phyloP scores from a whole-genome alignment of 176 grass and related monocot genomes.

The Raddia distichophylla region DNA sequence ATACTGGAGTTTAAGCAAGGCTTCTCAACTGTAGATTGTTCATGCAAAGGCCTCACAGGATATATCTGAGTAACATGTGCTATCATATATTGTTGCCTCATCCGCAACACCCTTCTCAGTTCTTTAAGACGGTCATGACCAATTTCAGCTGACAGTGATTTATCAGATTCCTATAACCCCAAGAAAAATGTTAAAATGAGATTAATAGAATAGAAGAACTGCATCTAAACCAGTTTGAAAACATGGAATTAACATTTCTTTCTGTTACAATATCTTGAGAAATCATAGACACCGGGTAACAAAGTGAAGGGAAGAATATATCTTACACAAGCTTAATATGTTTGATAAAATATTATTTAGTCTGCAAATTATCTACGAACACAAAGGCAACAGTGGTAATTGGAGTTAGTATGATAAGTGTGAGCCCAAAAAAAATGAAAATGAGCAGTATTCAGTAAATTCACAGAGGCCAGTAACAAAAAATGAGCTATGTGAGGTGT shows the following conservation, averaged over 20 bases:
- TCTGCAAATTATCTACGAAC: background rate
- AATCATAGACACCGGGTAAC: background rate
- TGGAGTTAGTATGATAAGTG: background rate
- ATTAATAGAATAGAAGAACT: background rate
- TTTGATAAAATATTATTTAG: background rate
- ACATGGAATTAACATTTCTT: background rate
- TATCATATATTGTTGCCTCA: slow-evolving; percentile 80
- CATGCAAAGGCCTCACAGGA: slow-evolving; percentile 67
- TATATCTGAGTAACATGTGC: slow-evolving; percentile 66
- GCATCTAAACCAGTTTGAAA: slow-evolving; percentile 2
- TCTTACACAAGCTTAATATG: background rate
- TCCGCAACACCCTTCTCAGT: slow-evolving; percentile 47
- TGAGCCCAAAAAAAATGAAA: background rate
- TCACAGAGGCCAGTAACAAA: background rate
- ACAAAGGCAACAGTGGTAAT: background rate
- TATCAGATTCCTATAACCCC: slow-evolving; percentile 62
- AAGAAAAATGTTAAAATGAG: slow-evolving; percentile 24
- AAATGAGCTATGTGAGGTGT: background rate
- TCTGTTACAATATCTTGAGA: background rate
- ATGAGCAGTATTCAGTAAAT: background rate
- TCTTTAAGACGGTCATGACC: slow-evolving; percentile 62
- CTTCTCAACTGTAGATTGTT: slow-evolving; percentile 54
- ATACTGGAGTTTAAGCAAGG: slow-evolving; percentile 43
- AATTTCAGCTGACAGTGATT: slow-evolving; percentile 66
- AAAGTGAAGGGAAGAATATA: background rate